phyloP scores from a whole-genome alignment of 1,139 yeast genomes.

The Pichia sp. region DNA sequence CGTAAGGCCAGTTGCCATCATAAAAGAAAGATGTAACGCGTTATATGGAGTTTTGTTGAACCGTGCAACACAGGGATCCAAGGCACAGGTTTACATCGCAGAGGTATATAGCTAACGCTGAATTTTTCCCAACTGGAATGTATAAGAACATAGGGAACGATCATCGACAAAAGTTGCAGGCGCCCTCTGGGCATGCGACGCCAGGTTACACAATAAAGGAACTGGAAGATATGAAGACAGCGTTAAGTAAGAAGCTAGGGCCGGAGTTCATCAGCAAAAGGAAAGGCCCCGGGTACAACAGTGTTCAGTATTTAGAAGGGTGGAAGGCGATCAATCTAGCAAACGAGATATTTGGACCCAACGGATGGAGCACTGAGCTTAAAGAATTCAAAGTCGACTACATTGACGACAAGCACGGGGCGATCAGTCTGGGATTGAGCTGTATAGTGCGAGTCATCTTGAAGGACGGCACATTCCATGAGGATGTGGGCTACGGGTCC shows the following conservation, averaged over 20 bases:
- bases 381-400: constrained; percentile 65
- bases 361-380: constrained; percentile 77
- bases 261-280: constrained; percentile 86
- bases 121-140: background rate
- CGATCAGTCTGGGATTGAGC: constrained; percentile 61
- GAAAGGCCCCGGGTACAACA: constrained; percentile 69
- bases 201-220: constrained; percentile 34
- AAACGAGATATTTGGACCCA: constrained; percentile 74
- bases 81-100: background rate
- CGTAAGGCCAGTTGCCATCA: background rate
- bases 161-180: constrained; percentile 13
- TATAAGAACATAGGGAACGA: constrained; percentile 9
- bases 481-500: constrained; percentile 78
- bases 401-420: constrained; percentile 56
- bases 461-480: constrained; percentile 72
- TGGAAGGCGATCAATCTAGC: constrained; percentile 78
- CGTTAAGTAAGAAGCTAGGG: constrained; percentile 65
- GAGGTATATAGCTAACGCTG: background rate
- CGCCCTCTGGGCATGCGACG: constrained; percentile 11
- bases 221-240: constrained; percentile 37
- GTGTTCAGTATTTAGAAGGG: constrained; percentile 72
- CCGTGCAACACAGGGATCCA: background rate
- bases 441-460: constrained; percentile 68
- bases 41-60: background rate
- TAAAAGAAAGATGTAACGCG: background rate